phyloP scores from a whole-genome alignment of 2,329 filamentous ascomycete species.

The Diaporthe caulivora region DNA sequence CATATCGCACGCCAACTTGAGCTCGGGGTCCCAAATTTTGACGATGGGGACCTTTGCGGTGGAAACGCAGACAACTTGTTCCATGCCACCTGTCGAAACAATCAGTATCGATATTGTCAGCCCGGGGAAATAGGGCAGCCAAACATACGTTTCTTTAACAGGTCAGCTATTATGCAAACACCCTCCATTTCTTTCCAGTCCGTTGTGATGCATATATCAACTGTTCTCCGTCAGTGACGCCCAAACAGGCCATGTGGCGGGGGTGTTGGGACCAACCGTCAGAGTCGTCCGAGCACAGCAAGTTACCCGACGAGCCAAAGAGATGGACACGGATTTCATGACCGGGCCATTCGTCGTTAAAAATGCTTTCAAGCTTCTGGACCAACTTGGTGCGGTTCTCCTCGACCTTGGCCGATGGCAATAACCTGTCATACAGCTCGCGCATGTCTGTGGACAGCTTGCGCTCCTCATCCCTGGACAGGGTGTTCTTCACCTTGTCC shows the following conservation, averaged over 20 bases:
- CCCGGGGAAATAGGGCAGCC: background rate
- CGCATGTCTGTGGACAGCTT: conserved; percentile 86
- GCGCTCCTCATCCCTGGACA: conserved; percentile 79
- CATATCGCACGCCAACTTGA: conserved; percentile 93
- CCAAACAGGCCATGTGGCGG: background rate
- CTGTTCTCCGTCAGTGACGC: conserved; percentile 61
- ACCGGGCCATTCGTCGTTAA: conserved; percentile 93
- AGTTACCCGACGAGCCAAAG: conserved; percentile 98
- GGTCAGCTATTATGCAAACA: conserved; percentile 90
- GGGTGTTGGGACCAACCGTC: conserved; percentile 76
- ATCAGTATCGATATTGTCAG: conserved; percentile 21
- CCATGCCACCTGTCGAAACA: conserved; percentile 85
- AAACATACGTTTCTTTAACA: conserved; percentile 83
- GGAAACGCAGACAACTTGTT: conserved; percentile 94
- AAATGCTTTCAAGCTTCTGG: conserved; percentile 86
- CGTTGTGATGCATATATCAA: conserved; percentile 98
- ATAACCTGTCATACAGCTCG: conserved; percentile 85
- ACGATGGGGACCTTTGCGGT: conserved; percentile 98
- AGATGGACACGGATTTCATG: conserved; percentile 91
- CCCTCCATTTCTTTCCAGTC: conserved; percentile 87
- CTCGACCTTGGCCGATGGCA: conserved; percentile 85
- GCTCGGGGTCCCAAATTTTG: conserved; percentile 97
- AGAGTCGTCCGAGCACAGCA: conserved; percentile 94
- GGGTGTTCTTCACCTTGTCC: conserved; percentile 77
- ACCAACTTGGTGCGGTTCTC: conserved; percentile 81